A percentile compares a stretch with the other conserved stretches of the same genome.
Conservation (phyloP, 495 filamentous ascomycete species). For the Parathielavia appendiculata region DNA sequence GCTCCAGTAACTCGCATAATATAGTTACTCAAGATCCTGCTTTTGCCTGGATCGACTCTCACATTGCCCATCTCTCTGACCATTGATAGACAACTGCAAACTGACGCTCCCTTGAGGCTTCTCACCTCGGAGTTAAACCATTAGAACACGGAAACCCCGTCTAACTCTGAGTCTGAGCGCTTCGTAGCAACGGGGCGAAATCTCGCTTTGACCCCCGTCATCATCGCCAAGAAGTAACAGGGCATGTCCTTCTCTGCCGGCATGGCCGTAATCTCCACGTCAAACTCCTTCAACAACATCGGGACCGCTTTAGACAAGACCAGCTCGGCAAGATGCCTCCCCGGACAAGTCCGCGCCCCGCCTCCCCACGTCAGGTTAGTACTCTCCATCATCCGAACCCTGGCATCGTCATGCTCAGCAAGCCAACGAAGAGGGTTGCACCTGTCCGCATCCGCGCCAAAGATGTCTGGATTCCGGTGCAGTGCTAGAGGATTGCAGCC, state of each 20-base stretch:
- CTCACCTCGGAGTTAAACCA: neutral
- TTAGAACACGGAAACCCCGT: neutral
- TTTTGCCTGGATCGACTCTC: too few relatives aligned
- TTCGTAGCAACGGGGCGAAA: conserved; percentile 8
- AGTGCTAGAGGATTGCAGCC: conserved; percentile 58
- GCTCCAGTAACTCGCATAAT: too few relatives aligned
- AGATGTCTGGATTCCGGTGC: conserved; percentile 50
- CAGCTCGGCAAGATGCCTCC: conserved; percentile 58
- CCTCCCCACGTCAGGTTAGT: conserved; percentile 55
- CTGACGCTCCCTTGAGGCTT: neutral
- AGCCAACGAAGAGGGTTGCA: conserved; percentile 58
- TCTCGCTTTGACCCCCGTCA: conserved; percentile 34
- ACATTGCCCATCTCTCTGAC: too few relatives aligned
- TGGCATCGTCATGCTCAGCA: conserved; percentile 22
- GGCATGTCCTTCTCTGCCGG: conserved; percentile 22
- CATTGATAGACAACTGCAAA: too few relatives aligned
- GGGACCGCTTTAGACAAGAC: conserved; percentile 62
- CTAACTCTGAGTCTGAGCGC: neutral
- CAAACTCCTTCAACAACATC: conserved; percentile 56
- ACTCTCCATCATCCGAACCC: conserved; percentile 39
- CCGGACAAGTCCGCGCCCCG: conserved; percentile 62
- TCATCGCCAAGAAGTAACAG: conserved; percentile 39
- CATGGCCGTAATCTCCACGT: conserved; percentile 32
- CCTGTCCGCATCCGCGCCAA: conserved; percentile 47
- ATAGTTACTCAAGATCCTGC: too few relatives aligned